Evolutionary conservation across 164 flowering plant species (phyloP).

Genomic region (Sedum album): DNA sequence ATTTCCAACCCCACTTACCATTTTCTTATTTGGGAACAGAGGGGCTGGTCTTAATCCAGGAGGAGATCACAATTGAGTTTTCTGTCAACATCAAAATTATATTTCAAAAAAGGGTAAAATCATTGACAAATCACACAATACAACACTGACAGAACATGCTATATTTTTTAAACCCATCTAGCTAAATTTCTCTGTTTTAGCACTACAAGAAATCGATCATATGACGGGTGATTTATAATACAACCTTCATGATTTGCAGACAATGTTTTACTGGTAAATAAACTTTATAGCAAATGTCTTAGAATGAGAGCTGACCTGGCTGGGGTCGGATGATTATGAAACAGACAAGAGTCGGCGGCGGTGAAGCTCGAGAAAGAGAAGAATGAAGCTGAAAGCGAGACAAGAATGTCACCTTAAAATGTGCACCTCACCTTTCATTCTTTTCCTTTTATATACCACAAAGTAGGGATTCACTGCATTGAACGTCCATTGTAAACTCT

Average conservation of each 20-base stretch:
- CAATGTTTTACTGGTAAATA: too few relatives aligned
- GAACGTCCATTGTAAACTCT: not conserved
- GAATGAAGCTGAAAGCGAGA: conserved; percentile 7
- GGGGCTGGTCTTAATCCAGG: not conserved
- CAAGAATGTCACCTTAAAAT: not conserved
- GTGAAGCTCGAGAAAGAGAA: not conserved
- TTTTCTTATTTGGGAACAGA: not conserved
- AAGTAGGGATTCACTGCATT: not conserved
- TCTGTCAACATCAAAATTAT: not conserved
- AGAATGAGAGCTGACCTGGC: not conserved
- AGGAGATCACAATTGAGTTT: not conserved
- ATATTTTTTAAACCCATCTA: too few relatives aligned
- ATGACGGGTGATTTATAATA: too few relatives aligned
- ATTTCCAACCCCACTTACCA: not conserved
- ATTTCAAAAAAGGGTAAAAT: too few relatives aligned
- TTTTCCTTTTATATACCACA: not conserved
- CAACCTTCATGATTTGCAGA: too few relatives aligned
- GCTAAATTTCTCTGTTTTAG: too few relatives aligned
- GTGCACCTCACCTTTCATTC: not conserved
- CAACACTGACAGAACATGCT: too few relatives aligned
- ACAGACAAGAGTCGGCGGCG: not conserved
- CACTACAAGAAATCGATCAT: too few relatives aligned
- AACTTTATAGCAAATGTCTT: too few relatives aligned
- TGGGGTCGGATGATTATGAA: not conserved
- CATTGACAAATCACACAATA: too few relatives aligned